Conservation (phyloP, 805 yeast species). For the Phaffomyces thermotolerans region DNA sequence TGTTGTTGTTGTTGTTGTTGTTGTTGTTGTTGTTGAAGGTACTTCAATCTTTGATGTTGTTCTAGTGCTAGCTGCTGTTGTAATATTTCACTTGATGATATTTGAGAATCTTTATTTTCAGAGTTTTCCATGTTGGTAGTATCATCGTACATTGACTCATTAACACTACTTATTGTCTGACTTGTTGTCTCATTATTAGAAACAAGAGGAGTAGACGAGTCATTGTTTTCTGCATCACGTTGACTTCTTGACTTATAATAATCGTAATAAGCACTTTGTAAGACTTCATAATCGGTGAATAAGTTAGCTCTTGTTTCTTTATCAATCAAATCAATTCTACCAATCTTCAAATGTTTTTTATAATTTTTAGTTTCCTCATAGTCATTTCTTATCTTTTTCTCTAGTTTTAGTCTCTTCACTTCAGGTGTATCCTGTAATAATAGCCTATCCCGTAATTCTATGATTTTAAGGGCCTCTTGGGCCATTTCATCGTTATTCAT, state of each 20-base stretch:
- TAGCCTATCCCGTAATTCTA: conserved; percentile 13
- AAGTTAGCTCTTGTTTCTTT: conserved; percentile 7
- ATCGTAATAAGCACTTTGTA: conserved; percentile 18
- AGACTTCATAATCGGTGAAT: conserved; percentile 11
- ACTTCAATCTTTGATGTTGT: no score
- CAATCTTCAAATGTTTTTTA: conserved; percentile 17
- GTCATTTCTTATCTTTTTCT: conserved; percentile 15
- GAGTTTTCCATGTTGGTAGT: background rate
- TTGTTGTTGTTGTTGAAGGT: no score
- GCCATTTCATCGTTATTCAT: conserved; percentile 4
- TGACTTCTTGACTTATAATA: conserved; percentile 17
- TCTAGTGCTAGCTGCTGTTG: no score
- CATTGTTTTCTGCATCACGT: conserved; percentile 7
- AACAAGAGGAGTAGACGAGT: no score
- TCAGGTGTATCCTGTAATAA: conserved; percentile 3
- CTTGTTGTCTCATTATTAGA: no score
- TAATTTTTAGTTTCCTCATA: conserved; percentile 16
- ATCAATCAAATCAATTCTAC: conserved; percentile 22
- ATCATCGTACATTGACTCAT: background rate
- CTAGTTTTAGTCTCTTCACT: conserved; percentile 13
- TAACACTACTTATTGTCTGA: no score
- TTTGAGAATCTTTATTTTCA: background rate
- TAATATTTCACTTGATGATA: no score
- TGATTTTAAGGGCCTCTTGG: conserved; percentile 11
- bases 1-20: no score